A percentile compares a stretch with the other conserved stretches of the same genome.
phyloP scores from a whole-genome alignment of 2,329 filamentous ascomycete genomes.

The Penicillium sp. region DNA sequence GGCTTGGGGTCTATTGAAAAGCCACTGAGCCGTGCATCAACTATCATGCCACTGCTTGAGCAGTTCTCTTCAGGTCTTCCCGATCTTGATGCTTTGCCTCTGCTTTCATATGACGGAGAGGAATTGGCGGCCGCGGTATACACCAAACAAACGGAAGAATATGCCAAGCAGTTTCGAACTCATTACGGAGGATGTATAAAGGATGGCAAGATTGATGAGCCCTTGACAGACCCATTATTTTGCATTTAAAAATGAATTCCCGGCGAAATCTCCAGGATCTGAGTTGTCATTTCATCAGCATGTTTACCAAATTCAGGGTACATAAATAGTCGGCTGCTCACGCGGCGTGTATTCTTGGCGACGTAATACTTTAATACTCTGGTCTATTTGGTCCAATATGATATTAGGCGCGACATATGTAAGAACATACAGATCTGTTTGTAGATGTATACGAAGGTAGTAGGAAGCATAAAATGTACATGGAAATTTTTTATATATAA shows the following conservation, averaged over 20 bases:
- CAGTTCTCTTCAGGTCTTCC: slow-evolving; percentile 52
- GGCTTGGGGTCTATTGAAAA: slow-evolving; percentile 25
- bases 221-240: slow-evolving; percentile 67
- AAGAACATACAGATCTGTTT: neutral
- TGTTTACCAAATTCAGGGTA: neutral
- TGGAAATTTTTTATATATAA: neutral
- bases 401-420: neutral
- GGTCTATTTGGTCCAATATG: neutral
- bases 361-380: neutral
- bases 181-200: slow-evolving; percentile 66
- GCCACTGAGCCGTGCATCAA: slow-evolving; percentile 39
- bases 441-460: neutral
- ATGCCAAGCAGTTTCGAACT: slow-evolving; percentile 59
- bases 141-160: slow-evolving; percentile 51
- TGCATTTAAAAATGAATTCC: slow-evolving; percentile 50
- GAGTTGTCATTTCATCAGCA: neutral
- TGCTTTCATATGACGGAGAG: slow-evolving; percentile 65
- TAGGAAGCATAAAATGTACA: neutral
- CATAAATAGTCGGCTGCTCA: neutral
- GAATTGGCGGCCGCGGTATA: slow-evolving; percentile 34
- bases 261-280: neutral
- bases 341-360: neutral
- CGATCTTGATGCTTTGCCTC: slow-evolving; percentile 52
- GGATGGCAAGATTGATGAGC: slow-evolving; percentile 34
- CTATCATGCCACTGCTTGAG: slow-evolving; percentile 49